Evolutionary conservation across 2,329 filamentous ascomycete genomes (phyloP).

Genomic region (Paradendryphiella salina): DNA sequence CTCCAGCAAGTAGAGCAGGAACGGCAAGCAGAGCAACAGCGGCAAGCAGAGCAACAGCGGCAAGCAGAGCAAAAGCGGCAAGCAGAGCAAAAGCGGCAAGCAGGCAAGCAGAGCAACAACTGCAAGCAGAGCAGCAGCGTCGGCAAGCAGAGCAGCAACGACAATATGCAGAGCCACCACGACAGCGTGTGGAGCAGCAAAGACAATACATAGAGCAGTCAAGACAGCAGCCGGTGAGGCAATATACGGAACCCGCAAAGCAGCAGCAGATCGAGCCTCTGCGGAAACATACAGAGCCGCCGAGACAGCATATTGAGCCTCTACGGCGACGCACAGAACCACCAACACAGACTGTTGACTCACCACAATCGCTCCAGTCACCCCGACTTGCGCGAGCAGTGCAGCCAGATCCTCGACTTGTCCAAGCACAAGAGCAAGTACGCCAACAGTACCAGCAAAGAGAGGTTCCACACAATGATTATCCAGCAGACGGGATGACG

Average conservation of each 20-base stretch:
- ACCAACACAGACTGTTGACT: slow-evolving; percentile 8
- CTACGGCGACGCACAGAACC: slow-evolving; percentile 7
- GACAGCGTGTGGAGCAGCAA: slow-evolving; percentile 7
- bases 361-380: slow-evolving; percentile 12
- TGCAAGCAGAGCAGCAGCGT: neutral
- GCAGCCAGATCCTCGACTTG: slow-evolving; percentile 43
- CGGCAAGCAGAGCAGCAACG: slow-evolving; percentile 3
- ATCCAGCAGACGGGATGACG: slow-evolving; percentile 94
- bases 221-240: slow-evolving; percentile 7
- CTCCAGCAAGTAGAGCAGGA: neutral
- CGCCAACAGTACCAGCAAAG: slow-evolving; percentile 49
- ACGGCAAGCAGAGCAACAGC: neutral
- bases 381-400: slow-evolving; percentile 22
- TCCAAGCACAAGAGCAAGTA: slow-evolving; percentile 45
- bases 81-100: neutral
- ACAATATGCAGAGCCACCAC: slow-evolving; percentile 1
- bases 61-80: neutral
- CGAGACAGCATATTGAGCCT: slow-evolving; percentile 9
- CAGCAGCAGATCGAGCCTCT: slow-evolving; percentile 7
- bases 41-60: neutral
- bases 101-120: too few species aligned
- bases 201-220: slow-evolving; percentile 7
- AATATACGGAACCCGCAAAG: slow-evolving; percentile 4
- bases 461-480: slow-evolving; percentile 88
- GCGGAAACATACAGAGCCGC: slow-evolving; percentile 8